Percentiles rank a stretch among this genome's conserved stretches.
Conservation (phyloP, 2,329 filamentous ascomycete genomes). For the Talaromyces atroroseus region DNA sequence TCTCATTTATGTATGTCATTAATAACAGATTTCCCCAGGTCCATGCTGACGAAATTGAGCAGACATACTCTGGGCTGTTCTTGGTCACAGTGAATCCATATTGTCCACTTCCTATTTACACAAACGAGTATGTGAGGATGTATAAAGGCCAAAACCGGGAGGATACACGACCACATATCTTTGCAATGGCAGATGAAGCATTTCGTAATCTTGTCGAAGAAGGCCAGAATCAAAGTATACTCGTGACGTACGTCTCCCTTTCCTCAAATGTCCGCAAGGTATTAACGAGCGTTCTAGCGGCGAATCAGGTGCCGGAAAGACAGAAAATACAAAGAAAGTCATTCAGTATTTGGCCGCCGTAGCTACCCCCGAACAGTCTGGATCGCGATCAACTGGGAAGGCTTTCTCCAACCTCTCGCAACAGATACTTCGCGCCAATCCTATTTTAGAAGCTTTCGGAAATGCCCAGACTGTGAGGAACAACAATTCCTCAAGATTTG, state of each 20-base stretch:
- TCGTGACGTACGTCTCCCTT: slow-evolving; percentile 65
- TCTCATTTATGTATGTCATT: slow-evolving; percentile 67
- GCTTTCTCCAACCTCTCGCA: slow-evolving; percentile 84
- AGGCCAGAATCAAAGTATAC: slow-evolving; percentile 91
- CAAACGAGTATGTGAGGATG: slow-evolving; percentile 95
- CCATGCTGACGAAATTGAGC: neutral
- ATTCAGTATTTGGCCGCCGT: slow-evolving; percentile 97
- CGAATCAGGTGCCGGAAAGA: slow-evolving; percentile 96
- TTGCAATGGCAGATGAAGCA: slow-evolving; percentile 93
- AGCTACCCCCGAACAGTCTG: slow-evolving; percentile 71
- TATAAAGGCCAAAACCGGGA: slow-evolving; percentile 88
- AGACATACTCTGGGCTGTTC: slow-evolving; percentile 96
- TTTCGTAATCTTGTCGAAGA: slow-evolving; percentile 95
- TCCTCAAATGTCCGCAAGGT: neutral
- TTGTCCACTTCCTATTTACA: slow-evolving; percentile 89
- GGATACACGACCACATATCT: slow-evolving; percentile 95
- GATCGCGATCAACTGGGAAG: slow-evolving; percentile 54
- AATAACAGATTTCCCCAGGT: neutral
- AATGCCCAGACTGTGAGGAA: slow-evolving; percentile 97
- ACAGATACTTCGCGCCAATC: slow-evolving; percentile 92
- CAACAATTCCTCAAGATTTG: slow-evolving; percentile 96
- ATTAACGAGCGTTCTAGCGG: slow-evolving; percentile 45
- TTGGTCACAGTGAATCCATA: slow-evolving; percentile 97
- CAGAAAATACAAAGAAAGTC: slow-evolving; percentile 98
- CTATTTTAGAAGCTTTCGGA: slow-evolving; percentile 94